These are phyloP conservation scores for Chlorella variabilis DNA, from an alignment of 163 green algal genomes.

Conservation along the genomic window DNA sequence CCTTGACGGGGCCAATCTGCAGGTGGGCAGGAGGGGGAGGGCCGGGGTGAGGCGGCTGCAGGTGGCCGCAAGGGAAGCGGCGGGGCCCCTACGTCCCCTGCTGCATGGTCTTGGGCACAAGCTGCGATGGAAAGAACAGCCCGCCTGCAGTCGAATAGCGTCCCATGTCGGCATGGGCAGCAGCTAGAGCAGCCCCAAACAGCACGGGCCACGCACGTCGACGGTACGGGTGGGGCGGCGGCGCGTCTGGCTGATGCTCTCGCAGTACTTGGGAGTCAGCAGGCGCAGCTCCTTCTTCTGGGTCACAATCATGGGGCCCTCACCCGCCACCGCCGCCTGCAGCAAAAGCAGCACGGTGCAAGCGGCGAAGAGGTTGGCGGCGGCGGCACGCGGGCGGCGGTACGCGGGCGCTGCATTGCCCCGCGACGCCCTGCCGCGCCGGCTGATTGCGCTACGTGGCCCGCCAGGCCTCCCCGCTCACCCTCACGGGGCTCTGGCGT, in stretches of 20 bases:
- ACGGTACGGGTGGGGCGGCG: slow-evolving; percentile 88
- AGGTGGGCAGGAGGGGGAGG: not conserved
- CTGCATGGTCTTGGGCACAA: too few relatives aligned
- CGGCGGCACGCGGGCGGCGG: not conserved
- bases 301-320: slow-evolving; percentile 34
- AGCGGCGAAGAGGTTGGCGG: not conserved
- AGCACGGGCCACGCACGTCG: slow-evolving; percentile 58
- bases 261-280: slow-evolving; percentile 85
- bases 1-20: slow-evolving; percentile 91
- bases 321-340: slow-evolving; percentile 12
- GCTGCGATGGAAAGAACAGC: too few relatives aligned
- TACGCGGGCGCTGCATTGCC: not conserved
- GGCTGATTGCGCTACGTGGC: not conserved
- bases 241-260: slow-evolving; percentile 79
- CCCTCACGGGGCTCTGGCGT: slow-evolving; percentile 18
- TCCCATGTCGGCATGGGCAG: too few relatives aligned
- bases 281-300: slow-evolving; percentile 42
- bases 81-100: too few relatives aligned
- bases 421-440: not conserved
- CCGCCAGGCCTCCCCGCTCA: not conserved
- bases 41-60: too few relatives aligned
- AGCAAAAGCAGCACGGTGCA: not conserved
- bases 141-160: too few relatives aligned
- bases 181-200: too few relatives aligned
- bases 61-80: not conserved